Evolutionary conservation across 306 rosid species (phyloP), one percentile per base, ranked within the genome.

Genomic region (Trichosanthes truncata): DNA sequence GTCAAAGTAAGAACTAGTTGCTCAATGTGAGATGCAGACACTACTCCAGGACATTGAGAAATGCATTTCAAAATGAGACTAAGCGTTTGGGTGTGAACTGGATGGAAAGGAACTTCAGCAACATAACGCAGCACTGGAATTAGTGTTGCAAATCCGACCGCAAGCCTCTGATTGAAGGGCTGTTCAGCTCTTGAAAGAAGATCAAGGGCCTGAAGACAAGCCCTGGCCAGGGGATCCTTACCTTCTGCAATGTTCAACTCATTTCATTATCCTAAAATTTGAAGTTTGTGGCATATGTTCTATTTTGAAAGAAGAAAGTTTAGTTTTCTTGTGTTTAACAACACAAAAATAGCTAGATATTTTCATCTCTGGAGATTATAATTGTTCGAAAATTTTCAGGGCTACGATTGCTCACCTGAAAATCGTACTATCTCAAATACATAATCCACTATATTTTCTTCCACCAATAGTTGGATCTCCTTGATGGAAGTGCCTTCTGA

Each of bases 371-470:
- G 26, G 60, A 49, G 78, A 74, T 48, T 15, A 48, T 74, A 33
- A 29, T 51, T 31, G 46, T 51, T 75, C 10, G 2, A 75, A 20
- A 74, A 51, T 51, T 7, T 17, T 17, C 11, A 36, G 46, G 23
- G n/a, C 55, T 48, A 29, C 38, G 29, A 31, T 33, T 79, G 38
- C 90, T 87, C 79, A 92, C 98, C 98, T 86, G 98, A 92, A 84
- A 92, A 85, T 76, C 98, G 87, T 72, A 93, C 84, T 80, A 95
- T 87, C 89, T 95, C 97, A 89, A 95, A 95, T 61, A 92, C 84
- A 86, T 95, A 95, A 87, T 92, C 98, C 80, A 94, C 98, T 81
- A 92, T 85, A 72, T 88, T 95, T 83, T 95, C 97, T 85, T 95
- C 97, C 57, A 95, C 89, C 69, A 95, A 82, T 78, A 89, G 84